Base-by-base conservation (phyloP, 2,329 filamentous ascomycete species). In the Claviceps sp. region DNA sequence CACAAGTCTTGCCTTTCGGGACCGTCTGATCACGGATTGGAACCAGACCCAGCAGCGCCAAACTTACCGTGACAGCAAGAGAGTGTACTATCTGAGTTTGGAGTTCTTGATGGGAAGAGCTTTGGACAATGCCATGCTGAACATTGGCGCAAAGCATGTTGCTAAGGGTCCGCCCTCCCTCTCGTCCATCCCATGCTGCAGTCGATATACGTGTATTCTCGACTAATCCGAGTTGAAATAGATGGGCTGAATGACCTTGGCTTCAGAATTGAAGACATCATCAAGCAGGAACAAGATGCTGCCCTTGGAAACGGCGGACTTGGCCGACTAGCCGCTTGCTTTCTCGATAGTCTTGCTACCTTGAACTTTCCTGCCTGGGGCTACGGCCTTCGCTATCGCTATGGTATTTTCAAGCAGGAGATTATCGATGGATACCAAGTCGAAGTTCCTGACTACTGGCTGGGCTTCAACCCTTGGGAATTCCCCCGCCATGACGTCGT, bases 391-490 rank as follows among this genome's bases (percentile, higher is more conserved):
- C 82, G 93, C 63, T 98, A 98, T 74, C 79, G 89, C 67, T 97
- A 97, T 66, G 87, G 87, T 65, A 98, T 98, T 67, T 98, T 98
- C 82, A 97, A 97, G 74, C 93, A 98, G 73, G 93, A 97, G 73
- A 97, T 98, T 61, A 84, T 96, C 54, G 87, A 97, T 63, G 93
- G 93, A 53, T 98, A 96, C 67, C 93, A 98, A 70, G 89, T 98
- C 57, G 93, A 98, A 65, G 87, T 97, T 54, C 93, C 93, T 20
- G 93, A 98, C 67, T 97, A 98, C 72, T 98, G 93, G 93, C 81
- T 98, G 51, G 93, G 97, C 67, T 96, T 97, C 70, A 98, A 98
- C 70, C 93, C 93, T 0, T 98, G 93, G 93, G 93, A 98, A 67
- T 98, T 97, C 63, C 89, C 90, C 43, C 80, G 93, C 59, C 89